phyloP scores from a whole-genome alignment of 2,329 filamentous ascomycete species.

The Myriosclerotinia scirpicola region DNA sequence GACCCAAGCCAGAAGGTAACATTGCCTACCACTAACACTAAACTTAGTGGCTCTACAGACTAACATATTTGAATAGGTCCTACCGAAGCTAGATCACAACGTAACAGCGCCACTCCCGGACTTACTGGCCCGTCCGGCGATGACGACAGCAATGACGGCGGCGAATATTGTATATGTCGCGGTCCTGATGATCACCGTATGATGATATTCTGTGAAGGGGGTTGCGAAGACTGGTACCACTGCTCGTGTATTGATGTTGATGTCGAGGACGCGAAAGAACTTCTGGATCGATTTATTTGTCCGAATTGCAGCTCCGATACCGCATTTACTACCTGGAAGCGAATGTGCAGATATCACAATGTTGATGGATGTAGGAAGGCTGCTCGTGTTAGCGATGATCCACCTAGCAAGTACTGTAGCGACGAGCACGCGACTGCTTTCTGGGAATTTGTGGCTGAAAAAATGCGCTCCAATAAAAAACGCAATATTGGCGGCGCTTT shows the following conservation, averaged over 20 bases:
- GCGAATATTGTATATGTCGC: constrained; percentile 40
- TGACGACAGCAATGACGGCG: constrained; percentile 39
- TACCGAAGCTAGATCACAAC: constrained; percentile 25
- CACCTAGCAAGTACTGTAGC: constrained; percentile 40
- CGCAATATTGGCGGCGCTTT: constrained; percentile 38
- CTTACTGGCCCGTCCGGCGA: constrained; percentile 27
- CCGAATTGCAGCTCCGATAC: constrained; percentile 35
- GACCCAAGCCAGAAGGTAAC: constrained; percentile 32
- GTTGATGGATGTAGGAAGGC: constrained; percentile 36
- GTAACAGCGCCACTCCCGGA: constrained; percentile 27
- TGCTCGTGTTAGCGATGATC: constrained; percentile 35
- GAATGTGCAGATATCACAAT: constrained; percentile 38
- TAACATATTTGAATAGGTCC: constrained; percentile 11
- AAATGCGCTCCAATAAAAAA: constrained; percentile 30
- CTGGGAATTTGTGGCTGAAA: constrained; percentile 29
- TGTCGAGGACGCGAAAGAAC: constrained; percentile 36
- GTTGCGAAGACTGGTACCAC: constrained; percentile 41
- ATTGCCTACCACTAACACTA: not conserved
- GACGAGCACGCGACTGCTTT: constrained; percentile 36
- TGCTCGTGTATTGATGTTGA: constrained; percentile 38
- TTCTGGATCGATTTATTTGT: constrained; percentile 40
- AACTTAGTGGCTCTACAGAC: not conserved
- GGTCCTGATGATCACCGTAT: constrained; percentile 40
- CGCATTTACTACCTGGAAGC: constrained; percentile 38
- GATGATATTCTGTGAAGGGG: constrained; percentile 41